phyloP scores from a whole-genome alignment of 805 yeast genomes.

The Candida arabinofermentans region DNA sequence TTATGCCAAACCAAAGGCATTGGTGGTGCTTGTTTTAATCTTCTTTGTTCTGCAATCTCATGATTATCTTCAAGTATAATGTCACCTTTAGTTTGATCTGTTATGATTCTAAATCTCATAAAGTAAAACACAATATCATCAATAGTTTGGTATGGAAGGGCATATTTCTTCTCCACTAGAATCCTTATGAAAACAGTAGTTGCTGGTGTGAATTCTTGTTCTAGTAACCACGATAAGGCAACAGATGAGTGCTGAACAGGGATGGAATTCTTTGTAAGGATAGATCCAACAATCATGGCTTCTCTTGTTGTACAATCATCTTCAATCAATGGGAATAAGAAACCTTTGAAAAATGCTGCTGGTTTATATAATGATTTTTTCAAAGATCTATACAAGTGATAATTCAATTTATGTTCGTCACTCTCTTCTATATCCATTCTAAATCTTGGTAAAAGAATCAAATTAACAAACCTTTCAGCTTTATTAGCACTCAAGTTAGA shows the following conservation, averaged over 20 bases:
- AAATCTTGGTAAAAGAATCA: constrained; percentile 66
- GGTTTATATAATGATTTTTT: constrained; percentile 95
- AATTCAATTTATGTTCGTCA: constrained; percentile 77
- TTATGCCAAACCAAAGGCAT: constrained; percentile 98
- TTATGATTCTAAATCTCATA: constrained; percentile 77
- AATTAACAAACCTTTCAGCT: constrained; percentile 77
- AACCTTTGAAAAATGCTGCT: constrained; percentile 96
- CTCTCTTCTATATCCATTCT: constrained; percentile 66
- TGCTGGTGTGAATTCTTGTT: constrained; percentile 83
- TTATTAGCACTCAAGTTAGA: constrained; percentile 84
- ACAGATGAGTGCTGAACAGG: constrained; percentile 97
- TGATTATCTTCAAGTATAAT: constrained; percentile 20
- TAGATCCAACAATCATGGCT: constrained; percentile 93
- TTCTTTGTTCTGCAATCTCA: constrained; percentile 30
- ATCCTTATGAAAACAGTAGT: constrained; percentile 87
- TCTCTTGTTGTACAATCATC: constrained; percentile 88
- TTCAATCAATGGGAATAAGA: constrained; percentile 85
- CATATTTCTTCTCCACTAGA: constrained; percentile 89
- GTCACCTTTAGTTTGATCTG: constrained; percentile 30
- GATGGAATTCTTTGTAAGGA: constrained; percentile 80
- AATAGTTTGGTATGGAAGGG: constrained; percentile 92
- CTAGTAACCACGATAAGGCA: constrained; percentile 80
- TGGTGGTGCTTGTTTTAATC: constrained; percentile 39
- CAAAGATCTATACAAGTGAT: constrained; percentile 87
- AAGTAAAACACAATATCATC: constrained; percentile 93